These are phyloP conservation scores for Penicillium sumatraense DNA, from an alignment of 2,329 filamentous ascomycete species.

Conservation along the genomic window DNA sequence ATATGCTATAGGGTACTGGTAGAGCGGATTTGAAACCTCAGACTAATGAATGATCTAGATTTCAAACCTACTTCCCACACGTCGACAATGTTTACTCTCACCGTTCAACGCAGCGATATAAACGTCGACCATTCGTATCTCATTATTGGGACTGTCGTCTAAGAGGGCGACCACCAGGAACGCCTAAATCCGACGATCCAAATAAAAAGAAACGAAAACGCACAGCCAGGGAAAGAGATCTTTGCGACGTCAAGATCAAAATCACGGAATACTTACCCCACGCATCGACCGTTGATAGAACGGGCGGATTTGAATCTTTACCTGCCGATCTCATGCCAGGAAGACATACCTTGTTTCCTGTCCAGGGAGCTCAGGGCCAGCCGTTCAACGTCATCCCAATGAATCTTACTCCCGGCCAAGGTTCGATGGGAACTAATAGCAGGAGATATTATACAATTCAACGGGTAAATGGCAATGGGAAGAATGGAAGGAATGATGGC, in stretches of 20 bases:
- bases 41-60: conserved; percentile 53
- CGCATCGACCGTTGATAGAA: conserved; percentile 31
- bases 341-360: conserved; percentile 29
- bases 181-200: conserved; percentile 77
- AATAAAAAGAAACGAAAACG: conserved; percentile 83
- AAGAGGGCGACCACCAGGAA: conserved; percentile 78
- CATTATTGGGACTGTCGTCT: conserved; percentile 86
- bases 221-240: conserved; percentile 72
- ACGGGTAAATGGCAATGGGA: conserved; percentile 75
- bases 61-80: conserved; percentile 80
- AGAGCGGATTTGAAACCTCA: no score
- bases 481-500: conserved; percentile 72
- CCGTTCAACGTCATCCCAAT: conserved; percentile 52
- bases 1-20: no score
- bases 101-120: conserved; percentile 79
- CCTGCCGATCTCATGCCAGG: conserved; percentile 28
- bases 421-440: conserved; percentile 54
- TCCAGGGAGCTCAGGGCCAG: conserved; percentile 27
- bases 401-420: conserved; percentile 43
- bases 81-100: conserved; percentile 86
- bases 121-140: conserved; percentile 79
- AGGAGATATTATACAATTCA: conserved; percentile 74
- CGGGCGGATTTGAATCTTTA: conserved; percentile 24
- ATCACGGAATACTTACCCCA: conserved; percentile 76
- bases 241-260: conserved; percentile 88